Conservation (phyloP, 202 grass and related monocot genomes). For the Panicum virgatum region DNA sequence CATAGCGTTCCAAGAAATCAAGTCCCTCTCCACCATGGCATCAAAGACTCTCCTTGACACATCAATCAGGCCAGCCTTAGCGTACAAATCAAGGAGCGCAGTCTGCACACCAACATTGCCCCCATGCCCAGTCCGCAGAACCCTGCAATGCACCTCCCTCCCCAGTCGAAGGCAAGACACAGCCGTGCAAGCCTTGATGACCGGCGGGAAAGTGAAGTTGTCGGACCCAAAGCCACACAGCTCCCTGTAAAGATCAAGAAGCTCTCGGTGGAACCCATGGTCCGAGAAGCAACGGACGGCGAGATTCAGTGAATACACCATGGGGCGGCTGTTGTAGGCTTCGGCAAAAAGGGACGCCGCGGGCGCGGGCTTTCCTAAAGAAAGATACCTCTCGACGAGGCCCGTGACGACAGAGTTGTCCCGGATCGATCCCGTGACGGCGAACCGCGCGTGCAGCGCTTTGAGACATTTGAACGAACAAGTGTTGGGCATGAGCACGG, state of each 20-base stretch:
- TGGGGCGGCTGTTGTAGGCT: constrained; percentile 3
- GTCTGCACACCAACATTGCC: constrained; percentile 59
- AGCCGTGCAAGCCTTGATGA: constrained; percentile 61
- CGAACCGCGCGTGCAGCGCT: constrained; percentile 43
- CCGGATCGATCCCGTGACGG: constrained; percentile 26
- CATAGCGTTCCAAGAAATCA: constrained; percentile 71
- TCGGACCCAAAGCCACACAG: constrained; percentile 39
- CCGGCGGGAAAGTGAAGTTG: constrained; percentile 62
- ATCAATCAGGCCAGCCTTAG: constrained; percentile 44
- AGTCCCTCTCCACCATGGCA: constrained; percentile 49
- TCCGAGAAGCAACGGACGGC: constrained; percentile 56
- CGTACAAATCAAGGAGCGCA: constrained; percentile 67
- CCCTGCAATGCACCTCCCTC: constrained; percentile 59
- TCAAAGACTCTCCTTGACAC: constrained; percentile 55
- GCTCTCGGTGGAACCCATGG: constrained; percentile 52
- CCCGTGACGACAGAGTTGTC: constrained; percentile 27
- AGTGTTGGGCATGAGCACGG: constrained; percentile 19
- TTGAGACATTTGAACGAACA: constrained; percentile 55
- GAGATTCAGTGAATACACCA: constrained; percentile 50
- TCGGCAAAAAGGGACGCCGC: constrained; percentile 40
- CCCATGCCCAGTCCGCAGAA: constrained; percentile 42
- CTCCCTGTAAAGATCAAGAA: constrained; percentile 52
- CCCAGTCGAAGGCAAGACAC: constrained; percentile 39
- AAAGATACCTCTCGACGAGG: constrained; percentile 46
- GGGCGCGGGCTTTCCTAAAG: constrained; percentile 11